A percentile compares a stretch with the other conserved stretches of the same genome.
These are phyloP conservation scores for Allantophomopsis lycopodina DNA, from an alignment of 2,329 filamentous ascomycete genomes.

Conservation along the genomic window DNA sequence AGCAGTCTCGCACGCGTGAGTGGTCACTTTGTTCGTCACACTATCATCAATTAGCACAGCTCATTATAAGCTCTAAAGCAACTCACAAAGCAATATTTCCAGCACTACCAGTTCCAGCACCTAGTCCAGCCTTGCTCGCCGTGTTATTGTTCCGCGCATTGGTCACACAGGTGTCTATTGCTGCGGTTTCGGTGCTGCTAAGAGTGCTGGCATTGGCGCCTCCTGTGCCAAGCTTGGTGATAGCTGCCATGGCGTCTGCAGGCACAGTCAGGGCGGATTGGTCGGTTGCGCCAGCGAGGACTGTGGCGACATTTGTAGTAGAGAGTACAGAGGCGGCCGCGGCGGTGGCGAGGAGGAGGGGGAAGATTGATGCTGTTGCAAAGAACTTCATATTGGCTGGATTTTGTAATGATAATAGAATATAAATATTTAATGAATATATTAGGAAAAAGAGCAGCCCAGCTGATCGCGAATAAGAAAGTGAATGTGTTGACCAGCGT, in stretches of 20 bases:
- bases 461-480: too few relatives aligned
- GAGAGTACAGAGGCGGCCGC: conserved; percentile 7
- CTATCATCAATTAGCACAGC: conserved; percentile 1
- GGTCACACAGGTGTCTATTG: conserved; percentile 6
- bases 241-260: conserved; percentile 10
- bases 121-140: conserved; percentile 7
- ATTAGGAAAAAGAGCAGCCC: too few relatives aligned
- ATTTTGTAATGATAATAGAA: not conserved
- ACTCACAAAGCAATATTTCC: conserved; percentile 11
- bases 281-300: conserved; percentile 7
- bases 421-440: too few relatives aligned
- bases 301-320: conserved; percentile 9
- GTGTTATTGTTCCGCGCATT: conserved; percentile 9
- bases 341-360: conserved; percentile 4
- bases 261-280: conserved; percentile 8
- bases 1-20: conserved; percentile 9
- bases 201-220: conserved; percentile 6
- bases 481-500: too few relatives aligned
- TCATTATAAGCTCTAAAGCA: not conserved
- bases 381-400: conserved; percentile 5
- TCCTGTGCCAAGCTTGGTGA: conserved; percentile 10
- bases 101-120: conserved; percentile 6
- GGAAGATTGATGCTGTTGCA: conserved; percentile 2
- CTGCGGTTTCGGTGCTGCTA: conserved; percentile 6
- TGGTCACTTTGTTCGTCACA: conserved; percentile 11